Base-by-base conservation (phyloP, 331 rosid species). In the Quercus phellos region DNA sequence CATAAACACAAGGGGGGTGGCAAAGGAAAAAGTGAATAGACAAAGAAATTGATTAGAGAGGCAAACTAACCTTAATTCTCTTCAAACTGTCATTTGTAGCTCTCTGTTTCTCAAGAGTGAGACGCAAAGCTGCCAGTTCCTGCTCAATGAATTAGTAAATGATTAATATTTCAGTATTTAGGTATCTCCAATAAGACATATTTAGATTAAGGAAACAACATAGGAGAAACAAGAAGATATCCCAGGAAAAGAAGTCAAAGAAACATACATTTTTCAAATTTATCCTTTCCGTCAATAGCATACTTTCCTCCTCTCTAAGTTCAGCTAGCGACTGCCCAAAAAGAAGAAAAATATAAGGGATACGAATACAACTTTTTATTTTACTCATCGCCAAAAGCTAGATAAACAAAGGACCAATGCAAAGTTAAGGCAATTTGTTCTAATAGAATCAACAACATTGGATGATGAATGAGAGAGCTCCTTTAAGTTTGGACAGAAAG, bases 221-320 rank as follows among this genome's bases (percentile, higher is more conserved):
- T 38, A 7, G 46, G 46, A 38, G 46, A 38, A 8, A 38, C 46
- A 38, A 38, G 46, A 22, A 26, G 32, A 53, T 26, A 26, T 9
- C 26, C 26, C 24, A 71, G 24, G 61, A 72, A 53, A 51, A 53
- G 12, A 30, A 21, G 77, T 9, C 17, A 35, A 38, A 24, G 50
- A 70, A 51, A 64, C 88, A 24, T 87, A 94, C 99, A 78, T 35
- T 91, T 83, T 83, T 86, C 94, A 92, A 86, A 67, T 73, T 78
- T 83, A 64, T 86, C 72, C 88, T 86, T 81, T 94, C 99, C 85
- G 81, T 87, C 79, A 91, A 81, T 63, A 92, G 87, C 8, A 79
- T 61, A 85, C 72, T 84, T 84, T 92, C 97, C 88, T 89, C 97
- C 80, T 94, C 99, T 84, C 72, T 89, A 74, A 94, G 90, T 75